Base-by-base conservation (phyloP, 2,329 filamentous ascomycete species). In the Fusarium compactum region DNA sequence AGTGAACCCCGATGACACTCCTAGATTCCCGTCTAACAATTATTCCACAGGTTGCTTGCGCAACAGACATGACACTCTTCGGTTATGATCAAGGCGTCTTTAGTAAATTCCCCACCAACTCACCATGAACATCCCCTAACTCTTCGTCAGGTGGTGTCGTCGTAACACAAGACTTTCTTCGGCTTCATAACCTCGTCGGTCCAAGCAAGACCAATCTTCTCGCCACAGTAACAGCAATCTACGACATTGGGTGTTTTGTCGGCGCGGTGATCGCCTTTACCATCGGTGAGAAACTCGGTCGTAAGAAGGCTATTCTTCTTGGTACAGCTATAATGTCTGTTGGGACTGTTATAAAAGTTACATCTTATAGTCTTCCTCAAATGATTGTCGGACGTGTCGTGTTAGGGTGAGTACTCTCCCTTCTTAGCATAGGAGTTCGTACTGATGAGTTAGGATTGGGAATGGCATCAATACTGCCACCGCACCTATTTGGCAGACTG, bases 401-500 rank as follows among this genome's bases (percentile, higher is more conserved):
- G 2, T 38, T 70, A 4, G 66, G 66, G 67, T 63, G 14, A 56
- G 57, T 32, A 14, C 16, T 6, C 0, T 40, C 27, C 5, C 6
- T 8, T 15, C 3, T 16, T 8, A 9, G 1, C 1, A n/a, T 14
- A 18, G 4, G 10, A 14, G 14, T 3, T 11, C 3, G 0, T 30
- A 40, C 32, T 58, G 3, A 63, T 18, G 1, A 12, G 18, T 2
- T 12, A 70, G 51, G 4, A 58, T 65, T 20, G 58, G 58, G 1
- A 65, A 70, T 14, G 68, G 67, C 3, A 82, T 86, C 70, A 82
- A 73, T n/a, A 70, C 67, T 20, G 45, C 67, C 1, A 68, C 63
- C 0, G 63, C 58, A 0, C 63, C 67, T 4, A 70, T 70, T 4
- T 70, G 67, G 51, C 67, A 70, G 15, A 64, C 67, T 0, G 67